Percentiles rank a stretch among this genome's conserved stretches.
phyloP scores from a whole-genome alignment of 768 basidiomycete genomes.

The Suillus fuscotomentosus region DNA sequence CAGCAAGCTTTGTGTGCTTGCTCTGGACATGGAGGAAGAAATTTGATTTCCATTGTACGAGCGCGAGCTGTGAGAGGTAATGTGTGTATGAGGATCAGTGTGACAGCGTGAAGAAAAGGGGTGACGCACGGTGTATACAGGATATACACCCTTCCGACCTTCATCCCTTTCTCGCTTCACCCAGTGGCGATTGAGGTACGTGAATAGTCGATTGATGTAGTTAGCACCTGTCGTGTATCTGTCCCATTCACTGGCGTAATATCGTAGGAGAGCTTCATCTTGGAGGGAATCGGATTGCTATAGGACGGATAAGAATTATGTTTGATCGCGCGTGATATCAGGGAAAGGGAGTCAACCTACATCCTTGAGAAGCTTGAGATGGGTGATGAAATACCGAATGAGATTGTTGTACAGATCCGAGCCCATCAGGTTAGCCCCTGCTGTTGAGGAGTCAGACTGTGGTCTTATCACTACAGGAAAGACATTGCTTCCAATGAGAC shows the following conservation, averaged over 20 bases:
- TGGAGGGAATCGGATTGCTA: conserved; percentile 79
- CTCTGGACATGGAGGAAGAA: conserved; percentile 88
- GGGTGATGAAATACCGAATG: conserved; percentile 83
- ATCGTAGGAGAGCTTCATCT: conserved; percentile 85
- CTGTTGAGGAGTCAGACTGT: conserved; percentile 35
- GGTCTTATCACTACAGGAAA: conserved; percentile 10
- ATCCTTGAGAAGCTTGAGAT: conserved; percentile 67
- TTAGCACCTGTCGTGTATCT: conserved; percentile 96
- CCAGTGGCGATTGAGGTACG: conserved; percentile 99
- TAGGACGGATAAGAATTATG: conserved; percentile 14
- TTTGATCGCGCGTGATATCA: neutral
- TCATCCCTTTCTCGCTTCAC: conserved; percentile 98
- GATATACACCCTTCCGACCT: conserved; percentile 91
- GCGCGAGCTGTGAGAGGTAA: conserved; percentile 61
- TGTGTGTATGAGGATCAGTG: conserved; percentile 2
- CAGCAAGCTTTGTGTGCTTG: conserved; percentile 78
- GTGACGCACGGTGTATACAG: conserved; percentile 84
- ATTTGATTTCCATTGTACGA: conserved; percentile 94
- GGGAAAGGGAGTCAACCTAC: conserved; percentile 41
- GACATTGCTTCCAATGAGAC: conserved; percentile 27
- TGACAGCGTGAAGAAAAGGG: neutral
- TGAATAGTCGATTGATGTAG: conserved; percentile 96
- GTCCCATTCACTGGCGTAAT: conserved; percentile 93
- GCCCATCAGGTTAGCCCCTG: conserved; percentile 94
- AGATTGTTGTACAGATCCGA: conserved; percentile 96